A percentile compares a stretch with the other conserved stretches of the same genome.
Evolutionary conservation across 257 asterid species (phyloP).

Genomic region (Nicotiana obtusifolia): DNA sequence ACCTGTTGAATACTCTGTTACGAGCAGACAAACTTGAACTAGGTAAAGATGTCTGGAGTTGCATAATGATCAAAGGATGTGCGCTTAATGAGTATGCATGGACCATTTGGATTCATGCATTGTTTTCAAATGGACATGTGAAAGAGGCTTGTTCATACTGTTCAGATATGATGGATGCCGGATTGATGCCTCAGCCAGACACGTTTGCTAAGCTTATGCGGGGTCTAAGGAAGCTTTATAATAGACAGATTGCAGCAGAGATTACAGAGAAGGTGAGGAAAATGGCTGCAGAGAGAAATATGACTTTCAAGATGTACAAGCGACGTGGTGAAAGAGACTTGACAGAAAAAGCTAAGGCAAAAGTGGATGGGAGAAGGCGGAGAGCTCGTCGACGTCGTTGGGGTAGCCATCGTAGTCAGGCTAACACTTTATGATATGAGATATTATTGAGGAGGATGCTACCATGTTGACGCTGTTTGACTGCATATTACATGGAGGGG

Average conservation of each 20-base stretch:
- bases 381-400: constrained; percentile 63
- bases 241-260: constrained; percentile 78
- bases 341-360: constrained; percentile 63
- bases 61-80: constrained; percentile 64
- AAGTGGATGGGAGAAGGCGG: constrained; percentile 61
- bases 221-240: constrained; percentile 73
- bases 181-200: constrained; percentile 96
- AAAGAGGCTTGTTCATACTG: constrained; percentile 83
- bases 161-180: constrained; percentile 86
- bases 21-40: constrained; percentile 65
- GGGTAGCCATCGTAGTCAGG: constrained; percentile 49
- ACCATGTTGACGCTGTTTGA: neutral
- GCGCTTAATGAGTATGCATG: constrained; percentile 78
- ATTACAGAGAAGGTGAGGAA: constrained; percentile 76
- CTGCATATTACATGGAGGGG: neutral
- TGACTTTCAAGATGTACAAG: constrained; percentile 91
- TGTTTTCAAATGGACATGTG: constrained; percentile 73
- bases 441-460: neutral
- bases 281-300: constrained; percentile 82
- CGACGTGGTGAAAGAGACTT: constrained; percentile 79
- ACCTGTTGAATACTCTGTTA: constrained; percentile 61
- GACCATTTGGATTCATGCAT: constrained; percentile 94
- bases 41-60: constrained; percentile 76
- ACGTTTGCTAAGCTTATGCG: constrained; percentile 84
- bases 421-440: constrained; percentile 32